Conservation (phyloP, 768 basidiomycete genomes). For the Agrocybe chaxingu region DNA sequence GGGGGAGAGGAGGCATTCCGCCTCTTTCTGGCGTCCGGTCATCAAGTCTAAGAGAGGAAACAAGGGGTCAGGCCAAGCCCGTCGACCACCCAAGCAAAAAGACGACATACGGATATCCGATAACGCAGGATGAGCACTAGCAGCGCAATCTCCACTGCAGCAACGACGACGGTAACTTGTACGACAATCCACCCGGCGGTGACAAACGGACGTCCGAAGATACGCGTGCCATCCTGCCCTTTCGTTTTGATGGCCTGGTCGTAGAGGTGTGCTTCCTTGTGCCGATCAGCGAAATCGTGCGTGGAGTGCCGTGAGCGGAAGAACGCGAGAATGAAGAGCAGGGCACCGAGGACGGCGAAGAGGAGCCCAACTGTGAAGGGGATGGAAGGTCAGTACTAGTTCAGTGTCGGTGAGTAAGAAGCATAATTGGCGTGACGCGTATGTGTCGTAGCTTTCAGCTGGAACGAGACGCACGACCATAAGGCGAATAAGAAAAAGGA, state of each 20-base stretch:
- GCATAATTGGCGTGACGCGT: neutral
- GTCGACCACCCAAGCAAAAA: neutral
- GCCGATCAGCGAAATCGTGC: conserved; percentile 74
- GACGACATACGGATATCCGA: conserved; percentile 14
- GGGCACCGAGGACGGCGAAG: conserved; percentile 57
- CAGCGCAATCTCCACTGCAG: conserved; percentile 60
- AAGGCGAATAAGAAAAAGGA: no score
- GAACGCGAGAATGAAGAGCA: conserved; percentile 58
- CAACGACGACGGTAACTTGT: conserved; percentile 56
- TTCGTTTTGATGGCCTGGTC: conserved; percentile 46
- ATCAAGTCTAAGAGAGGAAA: conserved; percentile 1
- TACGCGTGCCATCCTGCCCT: conserved; percentile 57
- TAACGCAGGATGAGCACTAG: conserved; percentile 54
- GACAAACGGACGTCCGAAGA: conserved; percentile 75
- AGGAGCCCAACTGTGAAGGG: conserved; percentile 48
- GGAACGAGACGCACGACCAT: neutral
- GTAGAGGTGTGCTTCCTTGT: conserved; percentile 32
- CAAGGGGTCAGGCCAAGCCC: neutral
- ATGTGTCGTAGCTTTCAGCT: neutral
- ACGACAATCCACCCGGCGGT: conserved; percentile 79
- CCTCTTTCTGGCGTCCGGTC: no score
- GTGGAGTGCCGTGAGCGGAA: conserved; percentile 61
- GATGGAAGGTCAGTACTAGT: neutral
- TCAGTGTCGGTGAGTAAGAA: neutral
- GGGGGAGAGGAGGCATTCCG: neutral